Conservation (phyloP, 2,329 filamentous ascomycete species). For the Neocucurbitaria cava region DNA sequence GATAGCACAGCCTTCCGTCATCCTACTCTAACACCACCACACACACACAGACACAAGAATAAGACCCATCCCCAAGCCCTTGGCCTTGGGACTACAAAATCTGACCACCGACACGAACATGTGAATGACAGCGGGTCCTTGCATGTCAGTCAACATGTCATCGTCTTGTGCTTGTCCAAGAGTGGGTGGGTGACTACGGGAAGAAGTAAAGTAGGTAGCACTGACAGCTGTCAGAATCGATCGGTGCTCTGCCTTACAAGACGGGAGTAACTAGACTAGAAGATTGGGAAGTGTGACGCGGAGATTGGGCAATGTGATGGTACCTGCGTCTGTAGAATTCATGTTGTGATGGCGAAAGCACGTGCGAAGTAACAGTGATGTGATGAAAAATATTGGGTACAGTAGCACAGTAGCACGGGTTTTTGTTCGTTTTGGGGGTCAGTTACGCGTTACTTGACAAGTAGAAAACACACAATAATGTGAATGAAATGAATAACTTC, state of each 20-base stretch:
- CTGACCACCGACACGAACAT: not conserved
- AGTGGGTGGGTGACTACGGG: no score
- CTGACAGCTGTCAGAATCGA: conserved; percentile 13
- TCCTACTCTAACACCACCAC: no score
- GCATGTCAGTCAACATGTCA: not conserved
- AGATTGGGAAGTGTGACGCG: not conserved
- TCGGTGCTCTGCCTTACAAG: not conserved
- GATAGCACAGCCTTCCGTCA: no score
- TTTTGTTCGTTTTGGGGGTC: no score
- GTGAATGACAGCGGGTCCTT: conserved; percentile 14
- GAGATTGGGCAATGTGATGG: not conserved
- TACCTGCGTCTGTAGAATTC: not conserved
- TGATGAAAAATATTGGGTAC: not conserved
- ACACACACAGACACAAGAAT: no score
- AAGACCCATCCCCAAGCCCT: no score
- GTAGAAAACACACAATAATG: not conserved
- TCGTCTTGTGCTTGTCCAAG: no score
- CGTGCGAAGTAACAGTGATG: not conserved
- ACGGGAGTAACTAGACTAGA: not conserved
- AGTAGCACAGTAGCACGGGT: not conserved
- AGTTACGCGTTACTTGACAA: not conserved
- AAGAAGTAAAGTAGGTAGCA: no score
- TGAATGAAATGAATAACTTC: not conserved
- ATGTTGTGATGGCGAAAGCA: not conserved
- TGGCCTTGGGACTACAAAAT: not conserved